Base-by-base conservation (phyloP, 495 filamentous ascomycete species). In the Aspergillus sparsus region DNA sequence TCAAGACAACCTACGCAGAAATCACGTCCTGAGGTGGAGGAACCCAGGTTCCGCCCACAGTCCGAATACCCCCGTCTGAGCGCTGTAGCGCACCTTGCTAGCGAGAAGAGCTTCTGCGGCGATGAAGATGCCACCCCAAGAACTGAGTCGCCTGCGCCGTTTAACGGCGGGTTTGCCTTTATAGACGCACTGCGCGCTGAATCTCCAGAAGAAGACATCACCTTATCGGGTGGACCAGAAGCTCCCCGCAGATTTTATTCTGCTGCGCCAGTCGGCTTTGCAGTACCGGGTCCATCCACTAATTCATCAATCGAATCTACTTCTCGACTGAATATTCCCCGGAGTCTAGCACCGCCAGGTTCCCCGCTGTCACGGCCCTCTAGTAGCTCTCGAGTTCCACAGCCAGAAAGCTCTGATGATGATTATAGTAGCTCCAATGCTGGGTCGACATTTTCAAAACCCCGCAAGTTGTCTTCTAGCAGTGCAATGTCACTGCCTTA, bases 41-140 rank as follows among this genome's bases (percentile, higher is more conserved):
- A 84, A 39, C 83, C 84, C 31, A 74, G 74, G 58, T 81, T 81
- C 60, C 83, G 89, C 51, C 89, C 89, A 1, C 77, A 84, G 44
- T 93, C 89, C 10, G 83, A 89, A 71, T 84, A 93, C 66, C 89
- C 89, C 42, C 82, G 85, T 15, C 81, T 93, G 71, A 90, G 89
- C 67, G 81, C 79, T 13, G 74, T 89, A 44, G 82, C 83, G 27
- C 66, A 71, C 36, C 58, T 82, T 13, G 78, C 80, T 0, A 80
- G 80, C 15, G 80, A 83, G 47, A 74, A 82, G 52, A 65, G 41
- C 34, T 51, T 46, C 58, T 49, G 55, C 33, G 41, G 61, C 11
- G 73, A 73, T 51, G 73, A 79, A 13, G 63, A 74, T 35, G 60
- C 68, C 21, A 72, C 70, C 11, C 73, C 72, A 0, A 66, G 67